Conservation (phyloP, 2,329 filamentous ascomycete genomes). For the Trichoderma koningiopsis region DNA sequence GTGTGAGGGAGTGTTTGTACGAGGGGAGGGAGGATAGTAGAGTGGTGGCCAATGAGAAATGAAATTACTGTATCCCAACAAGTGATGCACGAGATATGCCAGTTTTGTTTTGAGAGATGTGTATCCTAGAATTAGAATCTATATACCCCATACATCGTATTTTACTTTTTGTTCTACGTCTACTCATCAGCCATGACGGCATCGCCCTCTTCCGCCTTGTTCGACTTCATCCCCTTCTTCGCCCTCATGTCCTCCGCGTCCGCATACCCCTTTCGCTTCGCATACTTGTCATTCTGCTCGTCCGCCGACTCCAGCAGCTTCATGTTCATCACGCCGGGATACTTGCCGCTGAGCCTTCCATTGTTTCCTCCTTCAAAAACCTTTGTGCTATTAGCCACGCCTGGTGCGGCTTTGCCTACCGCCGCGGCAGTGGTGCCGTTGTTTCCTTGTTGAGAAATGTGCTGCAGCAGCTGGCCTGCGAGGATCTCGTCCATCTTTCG, state of each 20-base stretch:
- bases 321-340: slow-evolving; percentile 58
- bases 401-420: background rate
- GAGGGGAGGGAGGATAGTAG: slow-evolving; percentile 47
- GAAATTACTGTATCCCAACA: background rate
- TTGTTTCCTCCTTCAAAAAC: slow-evolving; percentile 60
- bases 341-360: slow-evolving; percentile 54
- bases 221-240: slow-evolving; percentile 37
- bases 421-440: background rate
- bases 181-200: slow-evolving; percentile 13
- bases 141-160: background rate
- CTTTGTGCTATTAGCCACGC: slow-evolving; percentile 37
- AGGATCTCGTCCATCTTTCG: slow-evolving; percentile 90
- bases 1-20: slow-evolving; percentile 78
- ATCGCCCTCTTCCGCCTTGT: slow-evolving; percentile 32
- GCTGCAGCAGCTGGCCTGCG: slow-evolving; percentile 70
- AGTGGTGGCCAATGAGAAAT: slow-evolving; percentile 27
- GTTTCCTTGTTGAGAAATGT: slow-evolving; percentile 50
- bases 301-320: slow-evolving; percentile 51
- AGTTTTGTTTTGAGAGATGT: background rate
- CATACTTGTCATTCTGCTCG: slow-evolving; percentile 63
- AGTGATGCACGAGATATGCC: background rate
- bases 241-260: slow-evolving; percentile 52
- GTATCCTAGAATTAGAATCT: background rate
- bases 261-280: slow-evolving; percentile 61
- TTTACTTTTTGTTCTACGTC: background rate